Evolutionary conservation across 2,329 filamentous ascomycete genomes (phyloP).

Genomic region (Aureobasidium sp.): DNA sequence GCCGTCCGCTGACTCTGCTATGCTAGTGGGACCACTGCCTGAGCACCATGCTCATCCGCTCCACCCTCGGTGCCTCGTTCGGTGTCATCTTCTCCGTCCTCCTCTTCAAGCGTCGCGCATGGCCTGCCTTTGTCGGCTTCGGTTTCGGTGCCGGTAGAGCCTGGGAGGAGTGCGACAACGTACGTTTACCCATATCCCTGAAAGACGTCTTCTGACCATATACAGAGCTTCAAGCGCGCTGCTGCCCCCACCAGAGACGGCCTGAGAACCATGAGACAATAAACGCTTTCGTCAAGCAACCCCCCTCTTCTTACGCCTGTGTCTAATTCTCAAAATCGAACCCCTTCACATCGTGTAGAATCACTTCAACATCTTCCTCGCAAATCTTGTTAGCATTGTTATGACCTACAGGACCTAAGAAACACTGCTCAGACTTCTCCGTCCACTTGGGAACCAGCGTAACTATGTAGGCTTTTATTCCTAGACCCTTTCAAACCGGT

Average conservation of each 20-base stretch:
- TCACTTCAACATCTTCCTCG: background rate
- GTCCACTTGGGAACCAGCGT: background rate
- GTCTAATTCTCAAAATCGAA: constrained; percentile 11
- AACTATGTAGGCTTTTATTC: background rate
- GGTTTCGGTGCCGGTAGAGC: constrained; percentile 94
- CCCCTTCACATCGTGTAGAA: background rate
- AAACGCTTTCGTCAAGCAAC: background rate
- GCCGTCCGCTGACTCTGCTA: constrained; percentile 17
- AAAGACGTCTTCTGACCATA: background rate
- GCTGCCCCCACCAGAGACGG: constrained; percentile 42
- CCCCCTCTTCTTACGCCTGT: constrained; percentile 11
- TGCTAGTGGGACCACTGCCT: constrained; percentile 94
- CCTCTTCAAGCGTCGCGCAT: constrained; percentile 94
- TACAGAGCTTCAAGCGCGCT: constrained; percentile 47
- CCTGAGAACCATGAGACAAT: constrained; percentile 42
- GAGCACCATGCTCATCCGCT: constrained; percentile 95
- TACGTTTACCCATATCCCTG: constrained; percentile 26
- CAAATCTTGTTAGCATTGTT: background rate
- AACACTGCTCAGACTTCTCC: background rate
- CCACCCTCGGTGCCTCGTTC: constrained; percentile 89
- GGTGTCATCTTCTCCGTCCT: constrained; percentile 98
- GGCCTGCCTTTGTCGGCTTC: constrained; percentile 90
- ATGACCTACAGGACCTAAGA: background rate
- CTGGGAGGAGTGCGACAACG: constrained; percentile 94
- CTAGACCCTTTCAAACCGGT: background rate